These are phyloP conservation scores for Echeveria elegans DNA, from an alignment of 164 flowering plant species.

Conservation along the genomic window DNA sequence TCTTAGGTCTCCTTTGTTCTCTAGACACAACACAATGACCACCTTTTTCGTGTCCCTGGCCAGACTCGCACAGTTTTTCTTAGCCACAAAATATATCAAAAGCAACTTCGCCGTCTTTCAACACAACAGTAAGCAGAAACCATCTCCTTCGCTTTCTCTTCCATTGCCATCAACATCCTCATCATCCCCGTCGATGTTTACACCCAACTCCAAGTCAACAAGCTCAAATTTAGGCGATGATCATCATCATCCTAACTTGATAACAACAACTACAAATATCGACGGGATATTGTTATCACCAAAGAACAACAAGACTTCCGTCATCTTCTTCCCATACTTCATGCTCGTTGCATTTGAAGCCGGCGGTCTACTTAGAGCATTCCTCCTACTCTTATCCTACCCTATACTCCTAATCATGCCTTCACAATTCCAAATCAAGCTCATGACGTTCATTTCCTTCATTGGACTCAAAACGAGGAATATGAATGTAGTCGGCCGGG, in stretches of 20 bases:
- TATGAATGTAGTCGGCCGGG: constrained; percentile 46
- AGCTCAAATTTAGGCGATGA: not conserved
- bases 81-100: constrained; percentile 5
- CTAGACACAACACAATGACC: not conserved
- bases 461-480: constrained; percentile 53
- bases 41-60: not conserved
- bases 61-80: not conserved
- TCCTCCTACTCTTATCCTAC: constrained; percentile 39
- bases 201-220: not conserved
- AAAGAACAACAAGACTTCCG: not conserved
- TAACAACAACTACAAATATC: not conserved
- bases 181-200: not conserved
- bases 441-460: constrained; percentile 65
- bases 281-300: not conserved
- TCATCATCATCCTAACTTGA: not conserved
- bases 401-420: constrained; percentile 41
- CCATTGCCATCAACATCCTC: not conserved
- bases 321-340: constrained; percentile 63
- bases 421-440: constrained; percentile 27
- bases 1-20: not conserved
- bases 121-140: not conserved
- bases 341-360: constrained; percentile 90
- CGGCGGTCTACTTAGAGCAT: constrained; percentile 66
- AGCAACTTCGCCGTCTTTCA: not conserved
- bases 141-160: not conserved